Evolutionary conservation across 768 basidiomycete species (phyloP), one percentile per base, ranked within the genome.

Genomic region (Podaxis sp.): DNA sequence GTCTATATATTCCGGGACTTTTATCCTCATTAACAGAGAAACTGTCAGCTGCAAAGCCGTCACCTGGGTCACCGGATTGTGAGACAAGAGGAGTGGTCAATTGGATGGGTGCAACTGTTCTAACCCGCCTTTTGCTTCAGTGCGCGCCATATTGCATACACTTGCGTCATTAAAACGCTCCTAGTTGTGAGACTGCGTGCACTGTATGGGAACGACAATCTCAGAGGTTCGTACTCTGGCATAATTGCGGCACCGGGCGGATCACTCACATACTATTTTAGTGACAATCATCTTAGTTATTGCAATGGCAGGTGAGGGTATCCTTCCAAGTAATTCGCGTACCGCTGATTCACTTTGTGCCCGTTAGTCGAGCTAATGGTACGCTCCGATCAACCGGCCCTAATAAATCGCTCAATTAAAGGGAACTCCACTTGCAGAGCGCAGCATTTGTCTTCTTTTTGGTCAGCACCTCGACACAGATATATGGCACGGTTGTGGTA

Each of bases 1-100:
- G 59, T 33, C 29, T n/a, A 17, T 8, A 3, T 33, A 33, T n/a
- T 12, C 24, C 11, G 13, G 15, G 13, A 24, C 4, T 19, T 15
- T 11, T 15, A 19, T 1, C 7, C 7, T 46, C 9, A 8, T 36
- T 53, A 22, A 33, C 2, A 29, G 29, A 9, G 5, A 53, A 40
- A 1, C 17, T 36, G 4, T 29, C 33, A 60, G 59, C 13, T 60
- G 59, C 38, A 40, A 60, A n/a, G 29, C 59, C 27, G 27, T n/a
- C n/a, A 60, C 52, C 36, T 60, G 59, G 52, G 46, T 60, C 7
- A 60, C 59, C 22, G 59, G 59, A 19, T 46, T 60, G 59, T 54
- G 50, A 60, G 59, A 41, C 40, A 36, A 27, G 15, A 17, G 4
- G 7, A 9, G 24, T 52, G 12, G 15, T 11, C 4, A 15, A 38